Evolutionary conservation across 768 basidiomycete genomes (phyloP), one percentile per base, ranked within the genome.

Genomic region (Mycena metata): DNA sequence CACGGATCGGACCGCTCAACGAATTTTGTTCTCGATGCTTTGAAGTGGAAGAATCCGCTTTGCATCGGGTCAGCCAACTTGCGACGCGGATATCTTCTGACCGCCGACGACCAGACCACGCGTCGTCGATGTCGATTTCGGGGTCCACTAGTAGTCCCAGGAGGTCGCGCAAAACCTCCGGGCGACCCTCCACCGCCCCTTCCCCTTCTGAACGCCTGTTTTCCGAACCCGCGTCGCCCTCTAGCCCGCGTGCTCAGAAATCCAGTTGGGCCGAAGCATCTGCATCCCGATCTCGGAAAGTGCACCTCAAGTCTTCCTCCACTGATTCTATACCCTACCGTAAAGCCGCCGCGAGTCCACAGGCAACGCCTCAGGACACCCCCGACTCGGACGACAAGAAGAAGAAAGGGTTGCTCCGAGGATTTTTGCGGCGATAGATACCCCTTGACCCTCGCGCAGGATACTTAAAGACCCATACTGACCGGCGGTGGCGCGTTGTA

Each of bases 31-130:
- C 82, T 30, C 83, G 78, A 67, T 94, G 93, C 76, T 84, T 87
- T 58, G 87, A 92, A 60, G 84, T 94, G 19, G 93, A 95, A 76
- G 89, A 91, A 72, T 84, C 87, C 60, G 90, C 91, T 30, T 78
- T 94, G 43, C 80, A 82, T 45, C 84, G 91, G 41, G 67, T 94
- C 56, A 91, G 86, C 75, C 87, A 88, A 69, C 78, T 91, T 17
- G 87, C 88, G 16, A 76, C 83, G 0, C 81, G 79, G 58, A 70
- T 84, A 23, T 77, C 79, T 6, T 71, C 77, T 10, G 74, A 77
- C 56, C 78, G 76, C 17, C 77, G 71, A 23, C 63, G 72, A 56
- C 42, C 56, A 41, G 58, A 59, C 43, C 67, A 72, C 60, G 71
- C 71, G 10, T 60, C 72, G 11, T 70, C 70, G 26, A 33, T 69